These are phyloP conservation scores for Fusarium dimerum DNA, from an alignment of 2,329 filamentous ascomycete genomes.

Conservation along the genomic window DNA sequence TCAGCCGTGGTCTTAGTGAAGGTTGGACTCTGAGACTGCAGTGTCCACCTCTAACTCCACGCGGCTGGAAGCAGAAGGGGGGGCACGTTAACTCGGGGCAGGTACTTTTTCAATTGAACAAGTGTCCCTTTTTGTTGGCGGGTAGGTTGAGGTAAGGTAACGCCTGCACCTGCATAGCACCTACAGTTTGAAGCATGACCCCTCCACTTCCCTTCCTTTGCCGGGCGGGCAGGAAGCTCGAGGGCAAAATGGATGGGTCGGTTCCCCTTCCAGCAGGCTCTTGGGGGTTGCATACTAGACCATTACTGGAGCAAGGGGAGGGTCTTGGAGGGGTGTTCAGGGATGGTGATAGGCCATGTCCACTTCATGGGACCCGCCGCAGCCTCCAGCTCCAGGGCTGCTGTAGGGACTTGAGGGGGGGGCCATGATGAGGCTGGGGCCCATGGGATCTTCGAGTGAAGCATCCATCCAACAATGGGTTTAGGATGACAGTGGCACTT, in stretches of 20 bases:
- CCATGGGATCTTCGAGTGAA: not conserved
- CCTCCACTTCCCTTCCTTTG: slow-evolving; percentile 19
- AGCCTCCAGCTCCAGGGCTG: slow-evolving; percentile 10
- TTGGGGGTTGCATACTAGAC: slow-evolving; percentile 9
- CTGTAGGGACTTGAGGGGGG: slow-evolving; percentile 13
- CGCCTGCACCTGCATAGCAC: slow-evolving; percentile 2
- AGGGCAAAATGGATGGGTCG: not conserved
- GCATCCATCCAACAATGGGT: not conserved
- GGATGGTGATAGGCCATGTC: slow-evolving; percentile 14
- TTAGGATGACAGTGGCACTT: not conserved
- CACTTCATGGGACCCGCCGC: slow-evolving; percentile 18
- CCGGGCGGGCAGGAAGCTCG: not conserved
- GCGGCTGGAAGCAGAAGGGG: slow-evolving; percentile 17
- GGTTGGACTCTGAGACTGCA: not conserved
- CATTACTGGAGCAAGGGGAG: slow-evolving; percentile 2
- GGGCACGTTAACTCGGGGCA: not conserved
- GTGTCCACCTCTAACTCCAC: slow-evolving; percentile 5
- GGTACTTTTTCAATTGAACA: slow-evolving; percentile 40
- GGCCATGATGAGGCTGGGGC: slow-evolving; percentile 1
- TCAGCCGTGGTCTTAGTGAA: slow-evolving; percentile 15
- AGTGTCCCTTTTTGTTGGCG: slow-evolving; percentile 41
- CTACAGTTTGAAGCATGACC: slow-evolving; percentile 20
- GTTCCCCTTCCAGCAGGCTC: not conserved
- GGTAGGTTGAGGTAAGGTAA: slow-evolving; percentile 14
- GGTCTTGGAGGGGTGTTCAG: not conserved